Evolutionary conservation across 1,284 basidiomycete genomes (phyloP).

Genomic region (Ganoderma resinaceum): DNA sequence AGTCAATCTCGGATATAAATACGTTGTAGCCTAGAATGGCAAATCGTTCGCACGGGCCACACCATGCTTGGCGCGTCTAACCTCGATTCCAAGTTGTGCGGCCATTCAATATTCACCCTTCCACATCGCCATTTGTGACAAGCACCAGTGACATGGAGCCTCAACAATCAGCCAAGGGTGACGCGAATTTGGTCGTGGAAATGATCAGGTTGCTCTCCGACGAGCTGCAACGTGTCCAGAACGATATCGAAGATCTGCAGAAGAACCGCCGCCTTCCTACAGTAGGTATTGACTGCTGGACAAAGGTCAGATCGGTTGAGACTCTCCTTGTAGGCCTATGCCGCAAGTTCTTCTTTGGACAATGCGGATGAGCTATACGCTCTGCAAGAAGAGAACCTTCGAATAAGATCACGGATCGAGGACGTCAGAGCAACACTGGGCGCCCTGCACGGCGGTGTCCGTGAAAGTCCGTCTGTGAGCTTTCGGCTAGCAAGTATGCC

Average conservation of each 20-base stretch:
- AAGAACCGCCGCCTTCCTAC: background rate
- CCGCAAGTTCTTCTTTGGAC: background rate
- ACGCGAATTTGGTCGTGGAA: slow-evolving; percentile 14
- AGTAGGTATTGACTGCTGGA: background rate
- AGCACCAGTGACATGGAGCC: background rate
- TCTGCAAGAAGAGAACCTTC: slow-evolving; percentile 22
- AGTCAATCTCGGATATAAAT: background rate
- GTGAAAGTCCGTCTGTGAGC: background rate
- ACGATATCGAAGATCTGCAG: slow-evolving; percentile 12
- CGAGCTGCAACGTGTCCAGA: slow-evolving; percentile 23
- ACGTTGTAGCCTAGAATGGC: background rate
- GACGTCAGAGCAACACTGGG: background rate
- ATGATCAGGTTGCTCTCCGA: slow-evolving; percentile 25
- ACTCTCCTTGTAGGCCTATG: background rate
- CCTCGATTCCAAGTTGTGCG: background rate
- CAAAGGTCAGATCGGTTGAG: too few relatives aligned
- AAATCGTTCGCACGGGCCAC: background rate
- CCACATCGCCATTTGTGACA: background rate
- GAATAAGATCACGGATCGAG: slow-evolving; percentile 10
- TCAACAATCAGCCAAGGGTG: background rate
- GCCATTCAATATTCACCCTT: background rate
- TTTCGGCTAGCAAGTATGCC: background rate
- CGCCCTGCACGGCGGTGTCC: background rate
- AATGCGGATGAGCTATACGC: background rate
- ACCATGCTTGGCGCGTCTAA: too few relatives aligned